Evolutionary conservation across 495 filamentous ascomycete species (phyloP), one percentile per base, ranked within the genome.

Genomic region (Clohesyomyces aquaticus): DNA sequence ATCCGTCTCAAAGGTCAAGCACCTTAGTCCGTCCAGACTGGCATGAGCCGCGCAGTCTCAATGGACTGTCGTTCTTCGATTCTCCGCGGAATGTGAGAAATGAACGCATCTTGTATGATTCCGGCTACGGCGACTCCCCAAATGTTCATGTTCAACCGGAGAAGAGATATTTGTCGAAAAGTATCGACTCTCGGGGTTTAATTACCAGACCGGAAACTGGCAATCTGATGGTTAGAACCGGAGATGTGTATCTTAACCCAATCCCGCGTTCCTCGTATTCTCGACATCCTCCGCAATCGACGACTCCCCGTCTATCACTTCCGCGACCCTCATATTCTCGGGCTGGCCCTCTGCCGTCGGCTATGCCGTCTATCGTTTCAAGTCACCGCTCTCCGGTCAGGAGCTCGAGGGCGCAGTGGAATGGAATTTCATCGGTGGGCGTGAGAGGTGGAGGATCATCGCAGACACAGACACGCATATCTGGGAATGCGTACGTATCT

Each of bases 61-160:
- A 70, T 55, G 70, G 67, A 2, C 49, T 72, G 16, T 67, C 63
- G 11, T 72, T 72, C 48, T 65, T 72, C 27, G 21, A 61, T 35
- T 48, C 55, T 12, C 68, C 61, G 14, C 51, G 47, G 2, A 57
- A 71, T 47, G 25, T 10, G 10, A 46, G 49, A 18, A 61, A 61
- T 22, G 63, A 61, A 22, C 48, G n/a, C 3, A 66, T 66, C 19
- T 28, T 41, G 3, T 45, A 49, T n/a, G 29, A 28, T 10, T 32
- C 25, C 45, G 46, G 19, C 28, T 50, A 29, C 8, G 18, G 21
- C 29, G 9, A 19, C 22, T 11, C n/a, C 3, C 1, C 9, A 14
- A 18, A 52, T 18, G 2, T 38, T n/a, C n/a, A n/a, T 22, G 21
- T 26, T 18, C 43, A 28, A 19, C 18, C 16, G 16, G 16, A 35